phyloP scores from a whole-genome alignment of 2,329 filamentous ascomycete species.

The Fusarium transvaalense region DNA sequence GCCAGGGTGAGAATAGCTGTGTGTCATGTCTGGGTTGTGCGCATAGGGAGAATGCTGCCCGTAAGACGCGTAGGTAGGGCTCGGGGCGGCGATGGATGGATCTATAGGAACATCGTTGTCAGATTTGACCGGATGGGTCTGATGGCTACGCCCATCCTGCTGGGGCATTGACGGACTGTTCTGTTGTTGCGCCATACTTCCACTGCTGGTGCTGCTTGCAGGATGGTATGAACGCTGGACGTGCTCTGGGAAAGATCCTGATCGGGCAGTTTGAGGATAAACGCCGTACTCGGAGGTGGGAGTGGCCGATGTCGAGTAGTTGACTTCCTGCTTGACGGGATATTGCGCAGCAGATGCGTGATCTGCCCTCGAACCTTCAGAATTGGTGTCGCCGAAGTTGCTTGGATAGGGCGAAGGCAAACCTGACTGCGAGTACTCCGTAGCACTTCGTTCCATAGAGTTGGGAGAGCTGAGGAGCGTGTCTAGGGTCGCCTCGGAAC shows the following conservation, averaged over 20 bases:
- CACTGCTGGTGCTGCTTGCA: slow-evolving; percentile 78
- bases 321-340: slow-evolving; percentile 83
- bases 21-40: slow-evolving; percentile 86
- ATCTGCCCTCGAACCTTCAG: slow-evolving; percentile 91
- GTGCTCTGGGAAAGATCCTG: slow-evolving; percentile 88
- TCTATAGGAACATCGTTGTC: slow-evolving; percentile 98
- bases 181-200: slow-evolving; percentile 96
- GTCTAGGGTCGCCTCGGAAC: slow-evolving; percentile 47
- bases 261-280: slow-evolving; percentile 80
- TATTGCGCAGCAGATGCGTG: slow-evolving; percentile 94
- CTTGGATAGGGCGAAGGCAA: slow-evolving; percentile 80
- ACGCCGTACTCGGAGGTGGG: slow-evolving; percentile 90
- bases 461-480: slow-evolving; percentile 46
- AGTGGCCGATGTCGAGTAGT: slow-evolving; percentile 82
- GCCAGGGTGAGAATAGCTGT: slow-evolving; percentile 75
- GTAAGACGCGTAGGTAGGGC: slow-evolving; percentile 85
- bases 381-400: slow-evolving; percentile 76
- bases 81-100: slow-evolving; percentile 94
- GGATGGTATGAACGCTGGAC: slow-evolving; percentile 87
- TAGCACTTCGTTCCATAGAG: slow-evolving; percentile 72
- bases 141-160: slow-evolving; percentile 84
- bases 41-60: slow-evolving; percentile 89
- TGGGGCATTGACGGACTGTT: slow-evolving; percentile 96
- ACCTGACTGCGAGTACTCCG: slow-evolving; percentile 90
- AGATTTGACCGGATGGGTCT: slow-evolving; percentile 85